Conservation (phyloP, 768 basidiomycete genomes). For the Amanita polypyramis region DNA sequence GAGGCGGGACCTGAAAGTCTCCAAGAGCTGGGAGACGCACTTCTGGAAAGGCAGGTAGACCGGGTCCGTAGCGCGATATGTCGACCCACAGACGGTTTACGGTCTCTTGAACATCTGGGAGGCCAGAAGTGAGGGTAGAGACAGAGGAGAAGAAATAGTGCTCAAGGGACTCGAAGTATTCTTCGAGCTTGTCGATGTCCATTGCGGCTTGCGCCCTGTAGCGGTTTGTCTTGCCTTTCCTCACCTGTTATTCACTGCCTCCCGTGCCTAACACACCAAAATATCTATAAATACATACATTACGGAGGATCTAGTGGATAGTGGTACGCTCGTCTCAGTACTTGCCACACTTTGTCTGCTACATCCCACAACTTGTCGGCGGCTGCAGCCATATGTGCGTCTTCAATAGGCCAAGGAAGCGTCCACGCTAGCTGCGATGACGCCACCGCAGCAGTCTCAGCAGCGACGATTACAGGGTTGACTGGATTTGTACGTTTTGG, state of each 20-base stretch:
- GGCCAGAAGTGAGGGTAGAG: slow-evolving; percentile 43
- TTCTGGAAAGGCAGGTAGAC: slow-evolving; percentile 42
- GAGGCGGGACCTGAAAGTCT: slow-evolving; percentile 53
- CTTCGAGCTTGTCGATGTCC: slow-evolving; percentile 45
- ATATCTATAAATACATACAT: background rate
- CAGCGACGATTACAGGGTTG: background rate
- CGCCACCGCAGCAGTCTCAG: slow-evolving; percentile 4
- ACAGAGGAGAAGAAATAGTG: slow-evolving; percentile 48
- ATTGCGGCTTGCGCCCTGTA: background rate
- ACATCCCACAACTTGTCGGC: slow-evolving; percentile 28
- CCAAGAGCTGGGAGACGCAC: slow-evolving; percentile 54
- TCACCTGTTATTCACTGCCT: background rate
- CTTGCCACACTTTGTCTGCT: slow-evolving; percentile 32
- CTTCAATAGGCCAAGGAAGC: slow-evolving; percentile 23
- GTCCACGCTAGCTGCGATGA: slow-evolving; percentile 19
- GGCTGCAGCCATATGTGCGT: slow-evolving; percentile 14
- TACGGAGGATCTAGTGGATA: slow-evolving; percentile 46
- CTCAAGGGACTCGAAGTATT: slow-evolving; percentile 58
- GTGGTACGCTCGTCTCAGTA: slow-evolving; percentile 41
- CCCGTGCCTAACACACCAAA: background rate
- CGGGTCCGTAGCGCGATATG: slow-evolving; percentile 72
- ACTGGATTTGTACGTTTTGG: slow-evolving; percentile 3
- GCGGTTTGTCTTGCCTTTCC: background rate
- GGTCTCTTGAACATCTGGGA: slow-evolving; percentile 56
- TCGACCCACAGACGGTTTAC: slow-evolving; percentile 67